A percentile compares a stretch with the other conserved stretches of the same genome.
Evolutionary conservation across 2,329 filamentous ascomycete genomes (phyloP).

Genomic region (Grosmannia penicillata): DNA sequence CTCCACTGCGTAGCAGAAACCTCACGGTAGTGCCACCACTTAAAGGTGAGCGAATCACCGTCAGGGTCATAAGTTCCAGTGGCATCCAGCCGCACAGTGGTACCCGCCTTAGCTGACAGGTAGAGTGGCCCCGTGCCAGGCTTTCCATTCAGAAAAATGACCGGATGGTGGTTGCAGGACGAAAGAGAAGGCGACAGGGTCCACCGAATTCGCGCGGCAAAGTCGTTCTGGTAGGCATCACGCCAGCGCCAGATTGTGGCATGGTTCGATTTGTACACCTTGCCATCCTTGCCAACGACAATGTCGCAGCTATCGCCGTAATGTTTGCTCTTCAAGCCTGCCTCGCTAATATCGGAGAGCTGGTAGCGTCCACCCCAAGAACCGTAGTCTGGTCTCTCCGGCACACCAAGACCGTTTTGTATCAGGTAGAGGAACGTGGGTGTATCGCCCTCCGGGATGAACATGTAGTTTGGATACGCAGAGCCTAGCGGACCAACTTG

Average conservation of each 20-base stretch:
- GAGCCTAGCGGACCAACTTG: constrained; percentile 30
- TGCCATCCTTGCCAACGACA: constrained; percentile 15
- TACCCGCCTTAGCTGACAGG: constrained; percentile 24
- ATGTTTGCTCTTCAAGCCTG: constrained; percentile 15
- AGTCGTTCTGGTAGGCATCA: constrained; percentile 24
- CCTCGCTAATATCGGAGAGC: constrained; percentile 17
- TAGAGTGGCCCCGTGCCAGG: constrained; percentile 21
- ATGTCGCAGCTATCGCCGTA: constrained; percentile 17
- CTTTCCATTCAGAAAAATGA: constrained; percentile 25
- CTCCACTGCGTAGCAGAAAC: constrained; percentile 23
- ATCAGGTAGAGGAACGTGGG: constrained; percentile 34
- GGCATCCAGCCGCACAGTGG: constrained; percentile 27
- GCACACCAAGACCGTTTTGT: constrained; percentile 29
- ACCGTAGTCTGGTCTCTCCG: constrained; percentile 30
- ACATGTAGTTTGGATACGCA: constrained; percentile 30
- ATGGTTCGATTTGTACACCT: constrained; percentile 14
- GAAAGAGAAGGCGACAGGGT: constrained; percentile 13
- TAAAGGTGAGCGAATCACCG: constrained; percentile 24
- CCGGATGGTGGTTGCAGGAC: constrained; percentile 30
- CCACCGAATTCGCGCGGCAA: constrained; percentile 27
- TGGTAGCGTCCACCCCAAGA: constrained; percentile 34
- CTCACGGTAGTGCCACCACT: constrained; percentile 33
- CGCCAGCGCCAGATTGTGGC: constrained; percentile 28
- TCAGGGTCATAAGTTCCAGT: constrained; percentile 31
- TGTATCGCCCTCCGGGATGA: constrained; percentile 38